These are phyloP conservation scores for Cairneyella variabilis DNA, from an alignment of 495 filamentous ascomycete genomes.

Conservation along the genomic window DNA sequence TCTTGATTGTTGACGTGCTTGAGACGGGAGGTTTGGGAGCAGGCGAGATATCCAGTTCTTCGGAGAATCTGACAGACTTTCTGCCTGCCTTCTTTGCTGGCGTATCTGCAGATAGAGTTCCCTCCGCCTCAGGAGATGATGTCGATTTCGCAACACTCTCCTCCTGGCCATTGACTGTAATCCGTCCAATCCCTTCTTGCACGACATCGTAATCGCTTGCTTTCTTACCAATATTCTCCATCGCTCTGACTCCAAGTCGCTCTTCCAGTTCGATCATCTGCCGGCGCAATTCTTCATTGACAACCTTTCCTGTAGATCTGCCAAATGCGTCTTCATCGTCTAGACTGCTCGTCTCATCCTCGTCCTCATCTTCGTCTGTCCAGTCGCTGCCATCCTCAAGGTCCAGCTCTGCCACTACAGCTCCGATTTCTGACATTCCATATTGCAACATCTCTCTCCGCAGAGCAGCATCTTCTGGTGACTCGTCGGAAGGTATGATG, in stretches of 20 bases:
- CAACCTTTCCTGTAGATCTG: slow-evolving; percentile 53
- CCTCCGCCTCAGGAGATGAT: not conserved
- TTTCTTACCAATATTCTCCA: slow-evolving; percentile 51
- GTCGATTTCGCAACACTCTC: not conserved
- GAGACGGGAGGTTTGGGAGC: slow-evolving; percentile 18
- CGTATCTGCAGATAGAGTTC: not conserved
- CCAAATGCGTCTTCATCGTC: slow-evolving; percentile 66
- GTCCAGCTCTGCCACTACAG: slow-evolving; percentile 90
- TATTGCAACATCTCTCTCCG: slow-evolving; percentile 93
- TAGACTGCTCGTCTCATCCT: slow-evolving; percentile 46
- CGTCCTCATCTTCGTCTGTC: slow-evolving; percentile 50
- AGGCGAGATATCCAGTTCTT: slow-evolving; percentile 68
- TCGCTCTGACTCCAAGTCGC: slow-evolving; percentile 55
- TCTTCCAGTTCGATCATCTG: slow-evolving; percentile 84
- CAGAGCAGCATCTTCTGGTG: slow-evolving; percentile 71
- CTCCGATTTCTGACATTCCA: slow-evolving; percentile 74
- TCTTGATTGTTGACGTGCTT: not conserved
- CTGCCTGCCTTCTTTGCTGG: slow-evolving; percentile 33
- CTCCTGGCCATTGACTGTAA: slow-evolving; percentile 29
- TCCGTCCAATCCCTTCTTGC: slow-evolving; percentile 34
- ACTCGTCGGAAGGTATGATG: slow-evolving; percentile 59
- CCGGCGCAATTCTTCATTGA: slow-evolving; percentile 68
- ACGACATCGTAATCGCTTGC: slow-evolving; percentile 25
- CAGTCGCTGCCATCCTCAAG: slow-evolving; percentile 66
- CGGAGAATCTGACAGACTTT: slow-evolving; percentile 76